phyloP scores from a whole-genome alignment of 2,329 filamentous ascomycete species.

The Talaromyces atroroseus region DNA sequence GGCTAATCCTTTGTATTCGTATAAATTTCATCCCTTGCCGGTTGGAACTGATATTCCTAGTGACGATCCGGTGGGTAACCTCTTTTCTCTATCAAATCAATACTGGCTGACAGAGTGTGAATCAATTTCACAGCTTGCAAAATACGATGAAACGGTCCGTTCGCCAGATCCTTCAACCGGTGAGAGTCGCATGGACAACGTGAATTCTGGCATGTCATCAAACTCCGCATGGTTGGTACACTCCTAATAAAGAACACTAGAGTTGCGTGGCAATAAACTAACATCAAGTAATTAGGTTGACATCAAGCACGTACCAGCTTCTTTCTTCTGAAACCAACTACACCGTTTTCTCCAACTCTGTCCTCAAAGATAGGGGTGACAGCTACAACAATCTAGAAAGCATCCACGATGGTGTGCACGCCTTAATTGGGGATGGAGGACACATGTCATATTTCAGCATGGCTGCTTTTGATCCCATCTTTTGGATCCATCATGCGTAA shows the following conservation, averaged over 20 bases:
- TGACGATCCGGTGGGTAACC: slow-evolving; percentile 10
- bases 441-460: slow-evolving; percentile 67
- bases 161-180: slow-evolving; percentile 16
- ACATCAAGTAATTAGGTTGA: slow-evolving; percentile 14
- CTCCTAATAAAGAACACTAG: background rate
- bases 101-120: background rate
- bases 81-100: background rate
- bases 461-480: slow-evolving; percentile 73
- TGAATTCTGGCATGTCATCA: slow-evolving; percentile 16
- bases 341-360: slow-evolving; percentile 20
- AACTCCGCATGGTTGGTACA: slow-evolving; percentile 20
- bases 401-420: slow-evolving; percentile 46
- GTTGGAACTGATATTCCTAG: slow-evolving; percentile 13
- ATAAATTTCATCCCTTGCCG: slow-evolving; percentile 28
- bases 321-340: slow-evolving; percentile 24
- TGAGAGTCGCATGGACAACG: slow-evolving; percentile 13
- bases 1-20: slow-evolving; percentile 44
- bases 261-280: background rate
- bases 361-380: slow-evolving; percentile 13
- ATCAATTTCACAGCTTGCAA: slow-evolving; percentile 11
- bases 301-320: slow-evolving; percentile 23
- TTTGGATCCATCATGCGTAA: slow-evolving; percentile 66
- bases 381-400: slow-evolving; percentile 35
- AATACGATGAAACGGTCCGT: slow-evolving; percentile 17
- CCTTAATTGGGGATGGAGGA: slow-evolving; percentile 53